phyloP scores from a whole-genome alignment of 257 asterid species.

The Capsicum chinense region DNA sequence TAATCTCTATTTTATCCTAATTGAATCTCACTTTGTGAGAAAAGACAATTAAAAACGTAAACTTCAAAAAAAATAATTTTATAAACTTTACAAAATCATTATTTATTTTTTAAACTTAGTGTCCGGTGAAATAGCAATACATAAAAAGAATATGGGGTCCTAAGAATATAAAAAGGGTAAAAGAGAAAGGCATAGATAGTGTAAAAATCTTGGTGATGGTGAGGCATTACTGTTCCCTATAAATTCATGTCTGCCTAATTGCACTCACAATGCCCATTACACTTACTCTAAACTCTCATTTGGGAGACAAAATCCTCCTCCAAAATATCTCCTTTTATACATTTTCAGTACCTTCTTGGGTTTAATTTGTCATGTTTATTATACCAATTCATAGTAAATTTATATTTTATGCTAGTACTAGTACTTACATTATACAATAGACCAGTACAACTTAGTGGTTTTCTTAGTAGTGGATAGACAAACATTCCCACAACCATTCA shows the following conservation, averaged over 20 bases:
- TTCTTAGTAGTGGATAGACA: constrained; percentile 11
- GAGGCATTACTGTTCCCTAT: constrained; percentile 38
- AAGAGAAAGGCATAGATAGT: constrained; percentile 17
- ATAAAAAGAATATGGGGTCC: no score
- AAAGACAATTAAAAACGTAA: no score
- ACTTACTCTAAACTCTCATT: constrained; percentile 31
- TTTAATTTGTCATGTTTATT: background rate
- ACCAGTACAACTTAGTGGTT: background rate
- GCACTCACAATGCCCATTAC: constrained; percentile 37
- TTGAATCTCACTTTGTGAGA: no score
- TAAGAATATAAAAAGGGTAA: background rate
- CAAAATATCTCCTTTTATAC: background rate
- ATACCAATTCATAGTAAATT: no score
- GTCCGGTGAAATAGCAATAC: no score
- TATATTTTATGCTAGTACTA: no score
- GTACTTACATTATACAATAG: background rate
- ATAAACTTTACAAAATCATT: no score
- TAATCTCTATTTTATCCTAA: no score
- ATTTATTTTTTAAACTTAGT: no score
- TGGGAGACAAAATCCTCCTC: constrained; percentile 42
- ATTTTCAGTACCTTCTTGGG: background rate
- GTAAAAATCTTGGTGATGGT: constrained; percentile 39
- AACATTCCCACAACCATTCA: background rate
- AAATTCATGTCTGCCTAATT: constrained; percentile 41
- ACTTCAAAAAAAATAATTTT: no score